Base-by-base conservation (phyloP, 129 eudicot genomes). In the Tagetes erecta region DNA sequence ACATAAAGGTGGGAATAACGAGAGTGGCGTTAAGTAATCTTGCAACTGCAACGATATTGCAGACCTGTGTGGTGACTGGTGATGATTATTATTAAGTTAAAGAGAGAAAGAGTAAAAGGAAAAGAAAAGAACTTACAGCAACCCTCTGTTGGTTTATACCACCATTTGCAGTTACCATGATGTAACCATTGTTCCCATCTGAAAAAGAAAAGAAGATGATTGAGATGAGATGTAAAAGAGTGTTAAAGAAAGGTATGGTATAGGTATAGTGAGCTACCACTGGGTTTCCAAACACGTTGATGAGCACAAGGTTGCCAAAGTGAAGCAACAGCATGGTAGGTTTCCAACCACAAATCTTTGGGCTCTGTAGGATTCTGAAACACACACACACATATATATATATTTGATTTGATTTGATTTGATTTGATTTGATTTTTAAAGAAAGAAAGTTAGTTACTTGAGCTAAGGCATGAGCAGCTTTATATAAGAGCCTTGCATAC, bases 121-220 rank as follows among this genome's bases (percentile, higher is more conserved):
- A 58, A 9, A 59, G 44, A 33, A 40, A 38, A 53, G 59, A 79
- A 83, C 96, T 88, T 88, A 95, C 99, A 88, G 99, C 99, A 58
- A 95, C 99, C 78, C 99, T 92, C 82, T 95, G 97, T 86, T 95
- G 99, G 81, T 95, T 95, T 73, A 91, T 84, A 65, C 99, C 97
- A 60, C 99, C 99, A 75, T 95, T 95, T 59, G 99, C 97, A 68
- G 92, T 88, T 71, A 95, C 87, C 96, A 95, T 85, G 38, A 95
- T 79, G 70, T 82, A 95, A 65, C 99, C 99, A 79, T 85, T 91
- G 53, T 78, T 88, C 68, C 97, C 99, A 66, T 85, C 96, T 95
- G 90, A 81, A 64, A 39, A 53, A 40, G n/a, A 33, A 5, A 35
- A 12, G 5, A 59, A 20, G 27, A 20, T 20, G 27, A 20, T 20